Base-by-base conservation (phyloP, 1,139 yeast genomes). In the Yamadazyma triangularis region DNA sequence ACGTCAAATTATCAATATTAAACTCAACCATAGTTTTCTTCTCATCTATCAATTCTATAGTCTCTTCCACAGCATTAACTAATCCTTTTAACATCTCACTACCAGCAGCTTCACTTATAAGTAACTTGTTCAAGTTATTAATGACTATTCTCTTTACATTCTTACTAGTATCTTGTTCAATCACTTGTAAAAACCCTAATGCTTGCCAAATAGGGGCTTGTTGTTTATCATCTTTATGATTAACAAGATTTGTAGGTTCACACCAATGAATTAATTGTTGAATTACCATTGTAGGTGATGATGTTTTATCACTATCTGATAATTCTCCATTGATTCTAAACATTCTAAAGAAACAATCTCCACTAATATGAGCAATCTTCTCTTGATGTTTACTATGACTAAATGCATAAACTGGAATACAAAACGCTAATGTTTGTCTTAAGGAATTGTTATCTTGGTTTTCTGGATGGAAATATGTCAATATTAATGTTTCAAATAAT, bases 191-290 rank as follows among this genome's bases (percentile, higher is more conserved):
- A 21, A 85, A 57, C 25, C 77, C 79, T 23, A 70, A 56, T 1
- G 79, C 76, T 40, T 83, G 76, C 47, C 70, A 69, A 6, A 79
- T 53, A 44, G 71, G 56, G 16, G 25, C 11, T 6, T 25, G 7
- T 13, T 15, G 14, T 12, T 51, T 49, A 3, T 60, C 67, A 3
- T 59, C 72, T 8, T 65, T 65, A 1, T 63, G 51, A 34, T 75
- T 73, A 3, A 79, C 89, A 8, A 84, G 61, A 43, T 80, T 78
- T 26, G 60, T 58, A 0, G 96, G 95, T 53, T 88, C 93, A 23
- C 95, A 83, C 95, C 96, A 86, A 45, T 80, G 78, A 16, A 84
- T 64, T 28, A 89, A 57, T 48, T 86, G 95, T 42, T 83, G 89
- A 16, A 85, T 58, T 2, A 87, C 73, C n/a, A 68, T 67, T 12